phyloP scores from a whole-genome alignment of 2,329 filamentous ascomycete genomes.

The Colletotrichum nymphaeae region DNA sequence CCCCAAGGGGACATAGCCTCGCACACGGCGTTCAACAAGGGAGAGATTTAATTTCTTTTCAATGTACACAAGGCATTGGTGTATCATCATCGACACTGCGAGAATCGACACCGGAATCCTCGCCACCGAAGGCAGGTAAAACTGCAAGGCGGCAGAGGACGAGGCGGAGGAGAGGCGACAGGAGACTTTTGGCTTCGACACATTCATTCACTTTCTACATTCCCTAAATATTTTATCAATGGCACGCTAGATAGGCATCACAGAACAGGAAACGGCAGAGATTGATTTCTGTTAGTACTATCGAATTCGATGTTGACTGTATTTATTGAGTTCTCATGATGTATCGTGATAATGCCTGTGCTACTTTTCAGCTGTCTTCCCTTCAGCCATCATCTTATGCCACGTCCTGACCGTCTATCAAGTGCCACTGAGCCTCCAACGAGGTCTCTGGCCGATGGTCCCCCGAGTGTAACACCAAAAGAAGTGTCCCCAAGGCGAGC shows the following conservation, averaged over 20 bases:
- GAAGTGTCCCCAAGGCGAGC: background rate
- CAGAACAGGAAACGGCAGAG: background rate
- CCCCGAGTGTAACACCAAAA: background rate
- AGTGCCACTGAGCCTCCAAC: background rate
- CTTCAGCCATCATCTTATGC: background rate
- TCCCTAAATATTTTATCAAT: slow-evolving; percentile 17
- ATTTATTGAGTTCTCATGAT: slow-evolving; percentile 14
- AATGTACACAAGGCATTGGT: slow-evolving; percentile 15
- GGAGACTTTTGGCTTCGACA: slow-evolving; percentile 29
- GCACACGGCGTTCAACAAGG: slow-evolving; percentile 22
- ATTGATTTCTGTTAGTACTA: background rate
- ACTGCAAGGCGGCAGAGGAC: background rate
- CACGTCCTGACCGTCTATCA: background rate
- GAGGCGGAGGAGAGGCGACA: background rate
- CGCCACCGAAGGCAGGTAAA: background rate
- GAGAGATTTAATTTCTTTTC: slow-evolving; percentile 16
- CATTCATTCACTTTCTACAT: slow-evolving; percentile 27
- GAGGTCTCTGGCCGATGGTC: background rate
- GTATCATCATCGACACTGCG: slow-evolving; percentile 8
- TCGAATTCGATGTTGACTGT: slow-evolving; percentile 1
- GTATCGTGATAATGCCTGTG: slow-evolving; percentile 14
- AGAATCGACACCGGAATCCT: background rate
- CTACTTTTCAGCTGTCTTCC: background rate
- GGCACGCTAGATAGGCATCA: slow-evolving; percentile 22
- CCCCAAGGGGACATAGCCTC: slow-evolving; percentile 5